A percentile compares a stretch with the other conserved stretches of the same genome.
These are phyloP conservation scores for Ceratorhiza oryzae-sativae DNA, from an alignment of 1,284 basidiomycete species.

Conservation along the genomic window DNA sequence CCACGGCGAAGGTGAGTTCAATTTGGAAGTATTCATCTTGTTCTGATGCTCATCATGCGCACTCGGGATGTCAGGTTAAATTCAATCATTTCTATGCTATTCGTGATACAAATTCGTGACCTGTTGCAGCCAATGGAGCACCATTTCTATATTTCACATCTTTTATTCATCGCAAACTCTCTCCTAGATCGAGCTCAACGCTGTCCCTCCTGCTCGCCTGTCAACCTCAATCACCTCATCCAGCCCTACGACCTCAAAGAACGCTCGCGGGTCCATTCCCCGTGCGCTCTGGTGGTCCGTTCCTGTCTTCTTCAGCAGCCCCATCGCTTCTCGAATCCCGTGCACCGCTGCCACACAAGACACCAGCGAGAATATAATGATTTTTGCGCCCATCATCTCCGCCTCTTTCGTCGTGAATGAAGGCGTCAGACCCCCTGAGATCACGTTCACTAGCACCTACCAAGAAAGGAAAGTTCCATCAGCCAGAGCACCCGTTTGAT, in stretches of 20 bases:
- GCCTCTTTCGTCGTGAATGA: conserved; percentile 73
- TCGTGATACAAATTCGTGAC: too few relatives aligned
- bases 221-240: conserved; percentile 65
- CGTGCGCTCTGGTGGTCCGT: conserved; percentile 71
- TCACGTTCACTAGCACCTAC: conserved; percentile 71
- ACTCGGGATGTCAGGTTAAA: too few relatives aligned
- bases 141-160: background rate
- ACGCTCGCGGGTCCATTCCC: conserved; percentile 79
- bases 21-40: too few relatives aligned
- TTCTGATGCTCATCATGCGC: too few relatives aligned
- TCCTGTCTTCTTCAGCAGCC: conserved; percentile 73
- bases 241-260: conserved; percentile 78
- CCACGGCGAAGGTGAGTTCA: too few relatives aligned
- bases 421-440: conserved; percentile 77
- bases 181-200: conserved; percentile 60
- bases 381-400: conserved; percentile 72
- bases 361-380: conserved; percentile 75
- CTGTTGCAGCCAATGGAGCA: too few relatives aligned
- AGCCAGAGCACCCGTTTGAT: background rate
- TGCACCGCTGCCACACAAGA: conserved; percentile 77
- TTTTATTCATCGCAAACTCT: background rate
- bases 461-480: too few relatives aligned
- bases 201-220: conserved; percentile 64
- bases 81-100: too few relatives aligned
- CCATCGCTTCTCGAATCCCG: conserved; percentile 74